phyloP scores from a whole-genome alignment of 2,329 filamentous ascomycete genomes.

The Colletotrichum aenigma region DNA sequence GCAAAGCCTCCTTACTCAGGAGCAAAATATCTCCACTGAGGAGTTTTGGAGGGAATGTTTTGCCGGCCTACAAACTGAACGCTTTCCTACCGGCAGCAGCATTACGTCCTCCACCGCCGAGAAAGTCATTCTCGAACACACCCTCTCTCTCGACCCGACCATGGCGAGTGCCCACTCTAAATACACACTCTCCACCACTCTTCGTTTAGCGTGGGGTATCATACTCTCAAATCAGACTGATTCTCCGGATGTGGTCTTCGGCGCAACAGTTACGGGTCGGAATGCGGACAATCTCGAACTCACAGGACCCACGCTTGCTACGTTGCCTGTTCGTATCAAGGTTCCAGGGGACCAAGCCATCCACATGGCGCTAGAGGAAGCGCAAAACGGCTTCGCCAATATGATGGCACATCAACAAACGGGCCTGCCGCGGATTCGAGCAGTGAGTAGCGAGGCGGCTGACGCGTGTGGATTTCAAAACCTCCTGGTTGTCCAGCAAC shows the following conservation, averaged over 20 bases:
- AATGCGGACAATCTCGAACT: constrained; percentile 28
- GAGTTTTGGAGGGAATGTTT: too few species aligned
- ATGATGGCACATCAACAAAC: constrained; percentile 25
- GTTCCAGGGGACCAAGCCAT: constrained; percentile 6
- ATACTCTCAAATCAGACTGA: constrained; percentile 39
- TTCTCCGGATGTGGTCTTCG: constrained; percentile 30
- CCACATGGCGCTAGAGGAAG: not conserved
- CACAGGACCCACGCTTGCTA: constrained; percentile 31
- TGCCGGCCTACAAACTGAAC: too few species aligned
- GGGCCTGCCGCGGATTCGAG: constrained; percentile 22
- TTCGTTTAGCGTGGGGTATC: constrained; percentile 31
- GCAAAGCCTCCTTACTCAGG: not conserved
- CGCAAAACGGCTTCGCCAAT: constrained; percentile 15
- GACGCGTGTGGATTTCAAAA: constrained; percentile 28
- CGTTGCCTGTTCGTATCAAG: constrained; percentile 28
- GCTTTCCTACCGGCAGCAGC: not conserved
- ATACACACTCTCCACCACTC: constrained; percentile 18
- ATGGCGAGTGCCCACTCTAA: not conserved
- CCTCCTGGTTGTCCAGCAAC: constrained; percentile 30
- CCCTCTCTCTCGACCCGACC: not conserved
- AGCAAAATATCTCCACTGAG: too few species aligned
- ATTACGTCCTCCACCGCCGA: not conserved
- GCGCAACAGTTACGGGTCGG: constrained; percentile 30
- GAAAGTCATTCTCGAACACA: not conserved
- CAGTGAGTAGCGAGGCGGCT: constrained; percentile 14